A percentile compares a stretch with the other conserved stretches of the same genome.
phyloP scores from a whole-genome alignment of 2,329 filamentous ascomycete genomes.

The Colletotrichum lini region DNA sequence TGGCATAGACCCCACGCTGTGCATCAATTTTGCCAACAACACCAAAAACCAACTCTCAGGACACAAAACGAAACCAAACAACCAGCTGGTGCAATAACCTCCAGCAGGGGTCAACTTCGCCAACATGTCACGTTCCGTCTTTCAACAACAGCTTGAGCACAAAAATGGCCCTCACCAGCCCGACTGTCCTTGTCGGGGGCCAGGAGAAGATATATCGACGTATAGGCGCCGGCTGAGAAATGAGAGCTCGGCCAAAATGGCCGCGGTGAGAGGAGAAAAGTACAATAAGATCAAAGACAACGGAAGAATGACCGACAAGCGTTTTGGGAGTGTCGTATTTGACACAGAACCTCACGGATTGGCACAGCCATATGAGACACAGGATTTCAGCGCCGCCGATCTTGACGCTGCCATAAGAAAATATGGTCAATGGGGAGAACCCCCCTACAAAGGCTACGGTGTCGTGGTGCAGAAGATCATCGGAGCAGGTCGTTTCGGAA shows the following conservation, averaged over 20 bases:
- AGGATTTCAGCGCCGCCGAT: constrained; percentile 6
- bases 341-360: not conserved
- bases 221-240: constrained; percentile 6
- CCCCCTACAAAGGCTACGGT: constrained; percentile 39
- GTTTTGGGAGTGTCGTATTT: not conserved
- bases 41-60: no score
- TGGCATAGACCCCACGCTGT: no score
- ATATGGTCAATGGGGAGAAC: constrained; percentile 1
- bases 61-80: not conserved
- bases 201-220: not conserved
- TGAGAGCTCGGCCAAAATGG: constrained; percentile 4
- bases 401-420: not conserved
- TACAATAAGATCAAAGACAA: constrained; percentile 1
- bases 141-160: not conserved
- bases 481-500: constrained; percentile 48
- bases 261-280: not conserved
- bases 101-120: not conserved
- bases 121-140: not conserved
- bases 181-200: not conserved
- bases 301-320: not conserved
- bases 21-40: not conserved
- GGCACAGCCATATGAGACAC: not conserved
- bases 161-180: constrained; percentile 9
- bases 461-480: constrained; percentile 48
- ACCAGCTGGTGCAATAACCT: not conserved